These are phyloP conservation scores for Didymellaceae sp. DNA, from an alignment of 2,329 filamentous ascomycete species.

Conservation along the genomic window DNA sequence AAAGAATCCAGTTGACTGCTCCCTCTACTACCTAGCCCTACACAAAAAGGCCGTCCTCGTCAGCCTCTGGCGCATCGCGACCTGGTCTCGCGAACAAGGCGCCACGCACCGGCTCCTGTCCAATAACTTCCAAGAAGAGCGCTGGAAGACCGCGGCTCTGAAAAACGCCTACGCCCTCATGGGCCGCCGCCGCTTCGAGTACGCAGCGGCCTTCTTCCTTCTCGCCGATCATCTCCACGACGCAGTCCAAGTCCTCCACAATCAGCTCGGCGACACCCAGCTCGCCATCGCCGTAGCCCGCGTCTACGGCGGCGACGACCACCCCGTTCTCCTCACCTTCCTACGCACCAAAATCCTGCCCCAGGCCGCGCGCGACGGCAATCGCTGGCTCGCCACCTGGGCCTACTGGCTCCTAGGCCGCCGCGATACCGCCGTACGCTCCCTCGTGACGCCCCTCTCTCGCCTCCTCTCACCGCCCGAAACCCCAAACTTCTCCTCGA, in stretches of 20 bases:
- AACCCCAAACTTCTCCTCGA: slow-evolving; percentile 73
- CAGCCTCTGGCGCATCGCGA: slow-evolving; percentile 93
- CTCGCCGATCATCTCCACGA: slow-evolving; percentile 84
- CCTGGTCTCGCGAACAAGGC: slow-evolving; percentile 83
- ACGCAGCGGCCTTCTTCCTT: slow-evolving; percentile 94
- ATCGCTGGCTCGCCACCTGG: slow-evolving; percentile 95
- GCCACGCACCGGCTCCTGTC: slow-evolving; percentile 79
- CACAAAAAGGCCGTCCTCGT: slow-evolving; percentile 89
- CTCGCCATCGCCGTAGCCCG: slow-evolving; percentile 87
- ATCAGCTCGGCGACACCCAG: slow-evolving; percentile 86
- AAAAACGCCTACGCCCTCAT: slow-evolving; percentile 97
- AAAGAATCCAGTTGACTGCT: slow-evolving; percentile 90
- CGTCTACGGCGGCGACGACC: slow-evolving; percentile 85
- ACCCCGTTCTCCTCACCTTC: slow-evolving; percentile 73
- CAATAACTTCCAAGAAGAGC: slow-evolving; percentile 88
- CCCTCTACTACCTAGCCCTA: slow-evolving; percentile 87
- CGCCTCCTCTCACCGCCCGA: slow-evolving; percentile 73
- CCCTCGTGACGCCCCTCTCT: slow-evolving; percentile 81
- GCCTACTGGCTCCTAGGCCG: slow-evolving; percentile 89
- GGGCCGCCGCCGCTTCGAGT: slow-evolving; percentile 89
- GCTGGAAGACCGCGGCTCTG: slow-evolving; percentile 86
- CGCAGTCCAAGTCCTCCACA: slow-evolving; percentile 84
- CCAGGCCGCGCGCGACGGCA: slow-evolving; percentile 78
- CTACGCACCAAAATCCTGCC: slow-evolving; percentile 81
- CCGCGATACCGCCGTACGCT: slow-evolving; percentile 82